A percentile compares a stretch with the other conserved stretches of the same genome.
These are phyloP conservation scores for Entonaema liquescens DNA, from an alignment of 495 filamentous ascomycete genomes.

Conservation along the genomic window DNA sequence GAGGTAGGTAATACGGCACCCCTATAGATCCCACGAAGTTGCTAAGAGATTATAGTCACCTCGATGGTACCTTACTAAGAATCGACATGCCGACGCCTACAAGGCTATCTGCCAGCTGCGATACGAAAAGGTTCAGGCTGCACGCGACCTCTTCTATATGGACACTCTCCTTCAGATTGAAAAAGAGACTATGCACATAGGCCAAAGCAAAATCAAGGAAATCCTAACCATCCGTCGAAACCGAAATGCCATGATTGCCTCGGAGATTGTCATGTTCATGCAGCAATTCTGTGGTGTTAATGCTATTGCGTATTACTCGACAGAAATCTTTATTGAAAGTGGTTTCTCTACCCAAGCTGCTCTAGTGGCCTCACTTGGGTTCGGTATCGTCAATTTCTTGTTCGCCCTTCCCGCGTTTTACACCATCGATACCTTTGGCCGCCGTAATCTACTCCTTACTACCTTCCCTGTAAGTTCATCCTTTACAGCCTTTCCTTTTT, in stretches of 20 bases:
- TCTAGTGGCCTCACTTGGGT: slow-evolving; percentile 74
- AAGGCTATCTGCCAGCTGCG: slow-evolving; percentile 72
- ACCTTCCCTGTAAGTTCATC: slow-evolving; percentile 69
- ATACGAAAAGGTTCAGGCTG: slow-evolving; percentile 76
- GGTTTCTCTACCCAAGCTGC: slow-evolving; percentile 65
- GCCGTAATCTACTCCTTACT: slow-evolving; percentile 76
- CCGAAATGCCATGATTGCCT: slow-evolving; percentile 76
- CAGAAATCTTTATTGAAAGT: slow-evolving; percentile 68
- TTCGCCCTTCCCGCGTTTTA: slow-evolving; percentile 81
- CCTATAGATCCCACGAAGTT: background rate
- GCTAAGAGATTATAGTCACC: slow-evolving; percentile 50
- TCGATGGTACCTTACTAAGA: slow-evolving; percentile 81
- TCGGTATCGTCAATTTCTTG: slow-evolving; percentile 80
- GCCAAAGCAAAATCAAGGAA: slow-evolving; percentile 70
- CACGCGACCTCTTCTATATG: slow-evolving; percentile 85
- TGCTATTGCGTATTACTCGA: slow-evolving; percentile 74
- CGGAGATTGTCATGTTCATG: slow-evolving; percentile 85
- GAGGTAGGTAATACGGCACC: slow-evolving; percentile 57
- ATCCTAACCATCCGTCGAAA: slow-evolving; percentile 79
- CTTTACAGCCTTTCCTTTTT: background rate
- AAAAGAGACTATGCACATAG: slow-evolving; percentile 63
- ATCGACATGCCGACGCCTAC: slow-evolving; percentile 71
- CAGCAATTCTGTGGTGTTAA: slow-evolving; percentile 81
- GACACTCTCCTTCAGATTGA: slow-evolving; percentile 75
- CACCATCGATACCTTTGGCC: slow-evolving; percentile 86